Percentiles rank a stretch among this genome's conserved stretches.
phyloP scores from a whole-genome alignment of 257 asterid species.

The Mentha longifolia region DNA sequence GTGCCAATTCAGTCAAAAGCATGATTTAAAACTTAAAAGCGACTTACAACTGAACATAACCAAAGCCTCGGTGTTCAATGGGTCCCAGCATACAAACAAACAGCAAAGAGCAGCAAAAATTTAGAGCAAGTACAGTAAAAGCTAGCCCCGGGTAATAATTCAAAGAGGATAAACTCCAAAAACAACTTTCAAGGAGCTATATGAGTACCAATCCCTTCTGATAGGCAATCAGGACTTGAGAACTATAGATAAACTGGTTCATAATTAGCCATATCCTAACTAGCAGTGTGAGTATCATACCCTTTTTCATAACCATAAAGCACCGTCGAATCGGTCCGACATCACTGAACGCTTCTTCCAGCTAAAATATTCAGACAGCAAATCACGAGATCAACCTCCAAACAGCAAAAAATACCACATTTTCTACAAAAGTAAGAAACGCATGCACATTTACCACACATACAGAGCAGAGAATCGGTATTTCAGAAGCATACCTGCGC shows the following conservation, averaged over 20 bases:
- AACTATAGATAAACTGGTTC: neutral
- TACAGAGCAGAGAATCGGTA: neutral
- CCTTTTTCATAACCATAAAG: slow-evolving; percentile 84
- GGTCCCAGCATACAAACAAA: slow-evolving; percentile 56
- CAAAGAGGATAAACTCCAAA: neutral
- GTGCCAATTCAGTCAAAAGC: slow-evolving; percentile 3
- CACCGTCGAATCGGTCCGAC: slow-evolving; percentile 94
- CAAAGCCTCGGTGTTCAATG: slow-evolving; percentile 85
- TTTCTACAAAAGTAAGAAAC: neutral
- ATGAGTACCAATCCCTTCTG: neutral
- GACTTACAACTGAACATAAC: slow-evolving; percentile 96
- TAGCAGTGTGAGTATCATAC: slow-evolving; percentile 41
- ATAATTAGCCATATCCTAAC: slow-evolving; percentile 4
- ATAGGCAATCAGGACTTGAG: too few relatives aligned
- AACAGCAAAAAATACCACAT: neutral
- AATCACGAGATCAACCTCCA: slow-evolving; percentile 23
- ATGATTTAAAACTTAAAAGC: neutral
- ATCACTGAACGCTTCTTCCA: slow-evolving; percentile 91
- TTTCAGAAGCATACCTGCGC: slow-evolving; percentile 53
- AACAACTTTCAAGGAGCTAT: neutral
- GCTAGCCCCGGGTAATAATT: neutral
- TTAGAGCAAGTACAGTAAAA: neutral
- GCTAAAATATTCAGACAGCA: slow-evolving; percentile 42
- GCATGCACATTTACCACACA: neutral
- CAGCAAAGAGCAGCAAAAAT: slow-evolving; percentile 16